These are phyloP conservation scores for Lachancea nothofagi DNA, from an alignment of 805 yeast genomes.

Conservation along the genomic window DNA sequence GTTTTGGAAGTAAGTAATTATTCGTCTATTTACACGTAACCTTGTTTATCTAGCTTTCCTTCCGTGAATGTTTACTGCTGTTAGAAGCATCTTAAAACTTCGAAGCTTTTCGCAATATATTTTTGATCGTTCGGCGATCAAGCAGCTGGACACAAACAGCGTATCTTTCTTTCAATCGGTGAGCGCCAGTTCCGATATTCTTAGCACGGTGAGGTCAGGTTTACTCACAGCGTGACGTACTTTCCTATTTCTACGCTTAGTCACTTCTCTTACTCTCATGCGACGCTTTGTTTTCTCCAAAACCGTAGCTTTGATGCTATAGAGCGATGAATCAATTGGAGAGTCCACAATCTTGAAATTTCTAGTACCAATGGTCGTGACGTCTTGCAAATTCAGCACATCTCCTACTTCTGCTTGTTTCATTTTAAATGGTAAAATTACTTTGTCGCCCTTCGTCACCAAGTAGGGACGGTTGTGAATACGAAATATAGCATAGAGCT, in stretches of 20 bases:
- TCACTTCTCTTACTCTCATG: slow-evolving; percentile 62
- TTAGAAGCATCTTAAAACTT: too few species aligned
- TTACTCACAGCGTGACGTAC: slow-evolving; percentile 59
- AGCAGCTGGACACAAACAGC: too few species aligned
- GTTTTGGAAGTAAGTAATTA: too few species aligned
- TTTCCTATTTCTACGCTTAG: slow-evolving; percentile 78
- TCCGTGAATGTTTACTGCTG: too few species aligned
- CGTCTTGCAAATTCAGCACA: slow-evolving; percentile 63
- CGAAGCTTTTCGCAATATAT: too few species aligned
- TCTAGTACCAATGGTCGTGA: slow-evolving; percentile 78
- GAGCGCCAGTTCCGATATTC: slow-evolving; percentile 66
- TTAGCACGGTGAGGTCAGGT: slow-evolving; percentile 69
- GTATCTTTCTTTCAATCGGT: slow-evolving; percentile 32
- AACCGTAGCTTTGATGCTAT: slow-evolving; percentile 67
- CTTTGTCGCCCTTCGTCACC: slow-evolving; percentile 85
- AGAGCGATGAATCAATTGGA: slow-evolving; percentile 48
- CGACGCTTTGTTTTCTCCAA: slow-evolving; percentile 82
- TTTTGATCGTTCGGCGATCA: too few species aligned
- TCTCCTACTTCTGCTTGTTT: slow-evolving; percentile 81
- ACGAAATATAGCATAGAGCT: slow-evolving; percentile 74
- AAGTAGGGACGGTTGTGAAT: slow-evolving; percentile 81
- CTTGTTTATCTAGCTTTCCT: too few species aligned
- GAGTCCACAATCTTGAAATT: slow-evolving; percentile 62
- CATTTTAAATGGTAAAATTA: slow-evolving; percentile 72
- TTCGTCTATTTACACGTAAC: too few species aligned